Evolutionary conservation across 345 rosid species (phyloP).

Genomic region (Limnanthes douglasii): DNA sequence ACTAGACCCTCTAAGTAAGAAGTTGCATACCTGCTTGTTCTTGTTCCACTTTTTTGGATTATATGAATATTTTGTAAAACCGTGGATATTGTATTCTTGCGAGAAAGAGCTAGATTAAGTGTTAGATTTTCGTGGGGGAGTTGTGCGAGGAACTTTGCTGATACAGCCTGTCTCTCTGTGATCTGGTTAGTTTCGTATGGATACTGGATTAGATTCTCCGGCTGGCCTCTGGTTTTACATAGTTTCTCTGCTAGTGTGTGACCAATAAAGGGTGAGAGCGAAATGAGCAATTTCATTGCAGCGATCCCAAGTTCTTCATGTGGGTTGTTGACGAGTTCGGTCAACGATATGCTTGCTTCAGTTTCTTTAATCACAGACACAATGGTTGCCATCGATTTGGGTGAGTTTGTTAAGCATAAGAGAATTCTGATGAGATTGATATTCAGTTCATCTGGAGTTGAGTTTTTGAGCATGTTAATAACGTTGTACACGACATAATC

Average conservation of each 20-base stretch:
- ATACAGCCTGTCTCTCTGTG: slow-evolving; percentile 66
- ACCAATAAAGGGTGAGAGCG: slow-evolving; percentile 50
- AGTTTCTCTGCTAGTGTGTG: slow-evolving; percentile 56
- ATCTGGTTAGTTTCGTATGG: slow-evolving; percentile 21
- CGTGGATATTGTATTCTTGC: slow-evolving; percentile 29
- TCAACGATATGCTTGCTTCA: slow-evolving; percentile 52
- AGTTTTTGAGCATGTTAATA: slow-evolving; percentile 53
- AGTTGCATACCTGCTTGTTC: slow-evolving; percentile 49
- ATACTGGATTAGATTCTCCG: slow-evolving; percentile 43
- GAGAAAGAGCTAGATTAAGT: slow-evolving; percentile 57
- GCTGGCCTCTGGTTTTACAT: slow-evolving; percentile 65
- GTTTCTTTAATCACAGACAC: slow-evolving; percentile 47
- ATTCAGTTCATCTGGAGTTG: slow-evolving; percentile 55
- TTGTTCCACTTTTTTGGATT: slow-evolving; percentile 40
- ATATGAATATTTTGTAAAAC: slow-evolving; percentile 36
- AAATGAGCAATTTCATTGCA: slow-evolving; percentile 48
- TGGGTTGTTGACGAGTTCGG: slow-evolving; percentile 67
- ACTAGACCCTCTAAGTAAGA: slow-evolving; percentile 70
- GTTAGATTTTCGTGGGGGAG: slow-evolving; percentile 72
- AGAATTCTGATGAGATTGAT: slow-evolving; percentile 57
- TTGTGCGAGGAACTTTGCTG: slow-evolving; percentile 55
- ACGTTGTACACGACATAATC: slow-evolving; percentile 54
- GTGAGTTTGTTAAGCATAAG: slow-evolving; percentile 43
- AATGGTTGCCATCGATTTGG: slow-evolving; percentile 32
- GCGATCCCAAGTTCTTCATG: slow-evolving; percentile 50